Evolutionary conservation across 2,329 filamentous ascomycete genomes (phyloP).

Genomic region (Phialocephala sp.): DNA sequence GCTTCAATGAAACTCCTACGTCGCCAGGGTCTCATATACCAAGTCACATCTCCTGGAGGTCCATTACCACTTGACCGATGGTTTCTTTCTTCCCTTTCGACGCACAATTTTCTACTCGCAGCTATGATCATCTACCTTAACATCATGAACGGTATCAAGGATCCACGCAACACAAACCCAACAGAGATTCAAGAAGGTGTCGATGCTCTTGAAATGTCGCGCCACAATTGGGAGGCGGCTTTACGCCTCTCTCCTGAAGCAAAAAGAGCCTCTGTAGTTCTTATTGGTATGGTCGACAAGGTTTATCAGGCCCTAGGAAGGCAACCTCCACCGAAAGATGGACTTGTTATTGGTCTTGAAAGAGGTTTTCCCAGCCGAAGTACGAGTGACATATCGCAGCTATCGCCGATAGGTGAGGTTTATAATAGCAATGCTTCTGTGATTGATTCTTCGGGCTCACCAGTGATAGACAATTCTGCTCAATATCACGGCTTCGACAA

Average conservation of each 20-base stretch:
- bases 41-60: constrained; percentile 58
- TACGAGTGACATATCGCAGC: constrained; percentile 8
- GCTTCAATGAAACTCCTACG: constrained; percentile 54
- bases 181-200: constrained; percentile 20
- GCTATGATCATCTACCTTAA: constrained; percentile 63
- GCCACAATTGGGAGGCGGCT: constrained; percentile 8
- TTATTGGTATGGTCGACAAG: constrained; percentile 13
- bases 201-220: constrained; percentile 32
- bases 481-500: constrained; percentile 13
- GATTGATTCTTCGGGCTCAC: neutral
- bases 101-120: constrained; percentile 67
- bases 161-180: neutral
- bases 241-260: constrained; percentile 13
- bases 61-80: constrained; percentile 58
- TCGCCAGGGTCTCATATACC: constrained; percentile 54
- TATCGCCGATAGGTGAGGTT: neutral
- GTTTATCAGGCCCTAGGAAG: constrained; percentile 8
- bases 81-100: constrained; percentile 62
- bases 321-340: constrained; percentile 9
- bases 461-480: constrained; percentile 1
- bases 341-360: constrained; percentile 1
- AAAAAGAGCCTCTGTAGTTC: constrained; percentile 10
- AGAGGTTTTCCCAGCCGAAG: constrained; percentile 1
- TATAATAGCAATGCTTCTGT: constrained; percentile 5
- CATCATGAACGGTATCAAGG: constrained; percentile 27